Evolutionary conservation across 805 yeast genomes (phyloP).

Genomic region (Diddensiella transvaalensis): DNA sequence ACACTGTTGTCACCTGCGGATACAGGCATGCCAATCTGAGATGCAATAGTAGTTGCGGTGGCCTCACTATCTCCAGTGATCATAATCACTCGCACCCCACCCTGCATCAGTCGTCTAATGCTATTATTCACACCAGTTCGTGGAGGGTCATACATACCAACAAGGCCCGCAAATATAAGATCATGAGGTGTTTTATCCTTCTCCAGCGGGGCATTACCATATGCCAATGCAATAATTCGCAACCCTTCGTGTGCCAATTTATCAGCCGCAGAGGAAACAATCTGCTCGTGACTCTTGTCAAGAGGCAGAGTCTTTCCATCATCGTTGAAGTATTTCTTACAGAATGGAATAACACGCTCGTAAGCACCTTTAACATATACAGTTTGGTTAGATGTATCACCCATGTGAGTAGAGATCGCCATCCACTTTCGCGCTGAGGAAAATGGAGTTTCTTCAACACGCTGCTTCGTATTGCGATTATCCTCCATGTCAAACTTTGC

Average conservation of each 20-base stretch:
- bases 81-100: slow-evolving; percentile 98
- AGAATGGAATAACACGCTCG: slow-evolving; percentile 63
- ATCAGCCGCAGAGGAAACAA: slow-evolving; percentile 55
- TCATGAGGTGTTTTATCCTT: slow-evolving; percentile 39
- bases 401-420: slow-evolving; percentile 72
- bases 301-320: slow-evolving; percentile 60
- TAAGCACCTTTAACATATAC: slow-evolving; percentile 83
- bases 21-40: slow-evolving; percentile 80
- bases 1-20: slow-evolving; percentile 62
- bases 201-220: slow-evolving; percentile 35
- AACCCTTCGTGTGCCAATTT: slow-evolving; percentile 77
- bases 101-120: slow-evolving; percentile 70
- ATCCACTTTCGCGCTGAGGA: slow-evolving; percentile 80
- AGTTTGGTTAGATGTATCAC: slow-evolving; percentile 53
- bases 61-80: slow-evolving; percentile 92
- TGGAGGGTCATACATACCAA: slow-evolving; percentile 98
- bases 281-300: slow-evolving; percentile 44
- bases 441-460: slow-evolving; percentile 77
- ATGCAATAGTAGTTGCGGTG: slow-evolving; percentile 82
- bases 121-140: slow-evolving; percentile 79
- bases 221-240: slow-evolving; percentile 80
- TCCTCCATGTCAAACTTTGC: slow-evolving; percentile 71
- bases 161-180: slow-evolving; percentile 75
- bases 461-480: slow-evolving; percentile 51
- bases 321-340: slow-evolving; percentile 55